Evolutionary conservation across 495 filamentous ascomycete genomes (phyloP).

Genomic region (Aspergillus asperescens): DNA sequence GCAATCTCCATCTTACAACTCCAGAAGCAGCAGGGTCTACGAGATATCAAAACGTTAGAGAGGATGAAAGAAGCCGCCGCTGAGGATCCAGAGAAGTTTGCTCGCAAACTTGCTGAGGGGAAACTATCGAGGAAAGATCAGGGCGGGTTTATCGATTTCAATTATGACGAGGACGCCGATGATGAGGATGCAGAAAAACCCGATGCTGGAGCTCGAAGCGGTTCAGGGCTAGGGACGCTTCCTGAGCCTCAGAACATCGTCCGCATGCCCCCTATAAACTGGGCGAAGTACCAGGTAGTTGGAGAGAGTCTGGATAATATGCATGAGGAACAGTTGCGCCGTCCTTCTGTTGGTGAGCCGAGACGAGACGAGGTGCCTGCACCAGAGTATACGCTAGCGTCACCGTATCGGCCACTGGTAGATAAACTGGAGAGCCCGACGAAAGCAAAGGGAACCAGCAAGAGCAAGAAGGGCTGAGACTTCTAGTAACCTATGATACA

Average conservation of each 20-base stretch:
- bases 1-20: slow-evolving; percentile 78
- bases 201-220: background rate
- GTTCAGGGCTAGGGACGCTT: slow-evolving; percentile 47
- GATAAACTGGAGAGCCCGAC: slow-evolving; percentile 57
- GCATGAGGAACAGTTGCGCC: slow-evolving; percentile 67
- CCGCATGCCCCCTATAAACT: slow-evolving; percentile 81
- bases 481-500: slow-evolving; percentile 9
- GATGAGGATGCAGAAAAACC: slow-evolving; percentile 23
- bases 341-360: slow-evolving; percentile 57
- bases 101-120: slow-evolving; percentile 54
- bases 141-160: slow-evolving; percentile 36
- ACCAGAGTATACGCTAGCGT: slow-evolving; percentile 58
- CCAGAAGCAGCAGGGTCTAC: slow-evolving; percentile 68
- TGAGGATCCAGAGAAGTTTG: slow-evolving; percentile 63
- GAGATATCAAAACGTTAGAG: slow-evolving; percentile 62
- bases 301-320: slow-evolving; percentile 76
- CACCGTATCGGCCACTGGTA: slow-evolving; percentile 66
- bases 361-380: slow-evolving; percentile 38
- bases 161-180: slow-evolving; percentile 36
- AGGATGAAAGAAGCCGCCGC: slow-evolving; percentile 59
- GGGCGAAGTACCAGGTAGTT: slow-evolving; percentile 81
- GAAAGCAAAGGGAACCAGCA: slow-evolving; percentile 26
- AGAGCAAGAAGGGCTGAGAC: slow-evolving; percentile 31
- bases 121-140: slow-evolving; percentile 40
- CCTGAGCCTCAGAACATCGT: slow-evolving; percentile 78